phyloP scores from a whole-genome alignment of 2,329 filamentous ascomycete species.

The Microsporum canis region DNA sequence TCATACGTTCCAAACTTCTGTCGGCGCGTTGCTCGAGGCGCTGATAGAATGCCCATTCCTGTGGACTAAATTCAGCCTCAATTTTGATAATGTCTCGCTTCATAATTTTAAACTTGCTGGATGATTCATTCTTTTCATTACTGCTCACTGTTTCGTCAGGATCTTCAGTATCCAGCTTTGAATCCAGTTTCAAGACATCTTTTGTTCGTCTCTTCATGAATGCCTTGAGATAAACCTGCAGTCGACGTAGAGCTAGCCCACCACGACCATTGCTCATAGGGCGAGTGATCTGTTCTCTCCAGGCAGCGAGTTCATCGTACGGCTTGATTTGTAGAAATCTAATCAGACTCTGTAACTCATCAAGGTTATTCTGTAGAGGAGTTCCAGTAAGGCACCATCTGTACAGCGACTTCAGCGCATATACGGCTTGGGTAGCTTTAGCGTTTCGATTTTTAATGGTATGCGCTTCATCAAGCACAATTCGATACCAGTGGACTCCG shows the following conservation, averaged over 20 bases:
- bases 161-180: conserved; percentile 56
- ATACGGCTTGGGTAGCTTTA: conserved; percentile 88
- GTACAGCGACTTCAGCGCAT: conserved; percentile 71
- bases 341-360: conserved; percentile 88
- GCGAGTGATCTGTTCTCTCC: conserved; percentile 81
- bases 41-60: conserved; percentile 77
- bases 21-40: conserved; percentile 75
- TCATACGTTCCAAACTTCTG: conserved; percentile 76
- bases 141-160: conserved; percentile 37
- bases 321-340: conserved; percentile 86
- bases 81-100: conserved; percentile 79
- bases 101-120: conserved; percentile 74
- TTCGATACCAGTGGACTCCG: conserved; percentile 84
- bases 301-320: conserved; percentile 72
- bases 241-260: conserved; percentile 72
- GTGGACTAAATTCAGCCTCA: conserved; percentile 62
- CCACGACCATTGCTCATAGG: conserved; percentile 86
- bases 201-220: conserved; percentile 99
- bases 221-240: conserved; percentile 75
- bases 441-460: conserved; percentile 97
- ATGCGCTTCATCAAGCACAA: conserved; percentile 93
- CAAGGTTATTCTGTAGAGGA: conserved; percentile 95
- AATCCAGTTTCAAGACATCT: conserved; percentile 82
- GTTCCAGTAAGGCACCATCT: conserved; percentile 95
- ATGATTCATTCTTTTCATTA: conserved; percentile 23